Percentiles rank a stretch among this genome's conserved stretches.
Conservation (phyloP, 1,284 basidiomycete species). For the Ceratobasidium sp. region DNA sequence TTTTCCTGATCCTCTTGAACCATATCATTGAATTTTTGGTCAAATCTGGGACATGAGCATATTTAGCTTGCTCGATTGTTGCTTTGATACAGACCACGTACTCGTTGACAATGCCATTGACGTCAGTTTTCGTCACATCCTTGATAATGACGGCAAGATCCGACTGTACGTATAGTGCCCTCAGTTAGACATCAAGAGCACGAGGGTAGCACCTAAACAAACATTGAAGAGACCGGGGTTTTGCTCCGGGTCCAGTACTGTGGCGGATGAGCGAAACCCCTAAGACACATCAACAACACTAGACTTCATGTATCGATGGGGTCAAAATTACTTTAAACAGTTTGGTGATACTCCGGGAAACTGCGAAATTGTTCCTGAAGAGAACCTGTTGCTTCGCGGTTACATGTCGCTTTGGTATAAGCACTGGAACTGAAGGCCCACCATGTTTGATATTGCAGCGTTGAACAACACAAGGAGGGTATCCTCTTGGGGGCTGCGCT, state of each 20-base stretch:
- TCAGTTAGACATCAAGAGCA: neutral
- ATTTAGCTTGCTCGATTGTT: neutral
- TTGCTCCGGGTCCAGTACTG: slow-evolving; percentile 62
- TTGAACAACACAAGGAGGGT: slow-evolving; percentile 68
- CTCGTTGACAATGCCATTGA: slow-evolving; percentile 59
- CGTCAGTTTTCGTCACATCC: slow-evolving; percentile 67
- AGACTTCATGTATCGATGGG: neutral
- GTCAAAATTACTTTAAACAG: slow-evolving; percentile 51
- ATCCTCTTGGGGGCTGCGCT: slow-evolving; percentile 67
- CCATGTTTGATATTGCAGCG: slow-evolving; percentile 66
- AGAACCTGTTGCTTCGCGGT: slow-evolving; percentile 50
- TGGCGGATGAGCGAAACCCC: slow-evolving; percentile 68
- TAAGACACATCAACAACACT: slow-evolving; percentile 45
- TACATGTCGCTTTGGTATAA: neutral
- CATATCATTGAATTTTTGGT: slow-evolving; percentile 61
- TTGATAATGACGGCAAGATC: slow-evolving; percentile 69
- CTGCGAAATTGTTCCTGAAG: slow-evolving; percentile 50
- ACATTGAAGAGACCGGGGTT: slow-evolving; percentile 62
- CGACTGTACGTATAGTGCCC: slow-evolving; percentile 49
- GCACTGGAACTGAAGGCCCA: neutral
- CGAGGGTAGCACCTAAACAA: neutral
- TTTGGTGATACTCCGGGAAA: slow-evolving; percentile 54
- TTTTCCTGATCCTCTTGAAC: slow-evolving; percentile 65
- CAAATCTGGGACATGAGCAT: slow-evolving; percentile 52
- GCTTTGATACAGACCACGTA: slow-evolving; percentile 7